Evolutionary conservation across 2,329 filamentous ascomycete species (phyloP).

Genomic region (Cephalotrichum gorgonifer): DNA sequence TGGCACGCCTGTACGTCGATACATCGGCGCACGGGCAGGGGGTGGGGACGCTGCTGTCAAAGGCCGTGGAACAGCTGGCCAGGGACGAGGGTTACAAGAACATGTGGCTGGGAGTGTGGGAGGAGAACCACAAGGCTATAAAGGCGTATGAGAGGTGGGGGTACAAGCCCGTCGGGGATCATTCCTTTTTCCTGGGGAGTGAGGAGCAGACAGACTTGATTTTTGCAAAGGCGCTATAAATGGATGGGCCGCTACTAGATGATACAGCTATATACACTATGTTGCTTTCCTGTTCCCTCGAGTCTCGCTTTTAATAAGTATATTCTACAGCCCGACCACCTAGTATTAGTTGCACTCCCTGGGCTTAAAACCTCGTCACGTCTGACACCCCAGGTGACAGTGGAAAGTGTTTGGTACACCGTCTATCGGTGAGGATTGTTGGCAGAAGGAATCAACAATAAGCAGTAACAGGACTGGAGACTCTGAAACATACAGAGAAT

Average conservation of each 20-base stretch:
- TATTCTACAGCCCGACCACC: too few species aligned
- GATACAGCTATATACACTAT: too few species aligned
- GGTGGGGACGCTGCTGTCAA: slow-evolving; percentile 22
- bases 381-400: too few species aligned
- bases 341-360: too few species aligned
- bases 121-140: slow-evolving; percentile 28
- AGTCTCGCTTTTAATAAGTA: too few species aligned
- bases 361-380: too few species aligned
- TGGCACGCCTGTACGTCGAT: slow-evolving; percentile 20
- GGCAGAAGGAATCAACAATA: too few species aligned
- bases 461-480: too few species aligned
- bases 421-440: too few species aligned
- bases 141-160: slow-evolving; percentile 29
- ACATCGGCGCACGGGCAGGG: slow-evolving; percentile 23
- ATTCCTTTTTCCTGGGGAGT: slow-evolving; percentile 29
- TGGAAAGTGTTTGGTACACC: too few species aligned
- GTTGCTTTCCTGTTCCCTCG: neutral
- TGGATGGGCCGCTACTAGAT: neutral
- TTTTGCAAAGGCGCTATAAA: slow-evolving; percentile 21
- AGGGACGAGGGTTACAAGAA: slow-evolving; percentile 22
- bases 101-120: slow-evolving; percentile 37
- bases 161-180: slow-evolving; percentile 25
- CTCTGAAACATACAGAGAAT: too few species aligned
- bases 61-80: slow-evolving; percentile 20
- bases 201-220: slow-evolving; percentile 31